phyloP scores from a whole-genome alignment of 192 early-diverging fungal species.

The Obelidium mucronatum region DNA sequence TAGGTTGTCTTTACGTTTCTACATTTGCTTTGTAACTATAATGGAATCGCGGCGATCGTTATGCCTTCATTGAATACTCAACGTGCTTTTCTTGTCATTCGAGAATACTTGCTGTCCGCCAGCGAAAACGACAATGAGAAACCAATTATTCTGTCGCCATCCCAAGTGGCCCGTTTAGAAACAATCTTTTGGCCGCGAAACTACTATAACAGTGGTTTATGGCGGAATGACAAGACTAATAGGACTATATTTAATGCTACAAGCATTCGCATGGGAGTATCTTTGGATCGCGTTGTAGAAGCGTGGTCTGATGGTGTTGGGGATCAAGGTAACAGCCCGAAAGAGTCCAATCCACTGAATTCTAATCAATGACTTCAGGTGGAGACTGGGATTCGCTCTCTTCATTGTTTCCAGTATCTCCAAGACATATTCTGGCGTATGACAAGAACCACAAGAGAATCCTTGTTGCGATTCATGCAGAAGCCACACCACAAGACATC shows the following conservation, averaged over 20 bases:
- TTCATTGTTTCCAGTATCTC: neutral
- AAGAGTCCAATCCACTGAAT: no score
- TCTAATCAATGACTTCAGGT: no score
- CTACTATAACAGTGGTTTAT: neutral
- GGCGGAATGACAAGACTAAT: neutral
- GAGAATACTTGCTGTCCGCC: slow-evolving; percentile 3
- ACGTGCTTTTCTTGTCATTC: slow-evolving; percentile 41
- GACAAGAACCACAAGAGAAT: neutral
- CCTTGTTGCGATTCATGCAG: neutral
- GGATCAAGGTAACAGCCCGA: neutral
- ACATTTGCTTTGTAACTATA: slow-evolving; percentile 49
- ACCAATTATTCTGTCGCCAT: neutral
- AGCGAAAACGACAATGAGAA: neutral
- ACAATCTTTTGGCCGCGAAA: slow-evolving; percentile 30
- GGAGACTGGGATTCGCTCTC: neutral
- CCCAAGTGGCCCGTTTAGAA: slow-evolving; percentile 10
- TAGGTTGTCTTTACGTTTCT: slow-evolving; percentile 43
- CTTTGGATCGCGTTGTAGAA: slow-evolving; percentile 17
- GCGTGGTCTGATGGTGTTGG: slow-evolving; percentile 13
- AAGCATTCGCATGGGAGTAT: slow-evolving; percentile 13
- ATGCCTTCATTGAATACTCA: slow-evolving; percentile 49
- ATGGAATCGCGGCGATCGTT: slow-evolving; percentile 40
- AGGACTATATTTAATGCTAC: neutral
- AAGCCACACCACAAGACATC: neutral
- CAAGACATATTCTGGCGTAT: neutral